Evolutionary conservation across 2,329 filamentous ascomycete species (phyloP).

Genomic region (Chaetomium globosum): DNA sequence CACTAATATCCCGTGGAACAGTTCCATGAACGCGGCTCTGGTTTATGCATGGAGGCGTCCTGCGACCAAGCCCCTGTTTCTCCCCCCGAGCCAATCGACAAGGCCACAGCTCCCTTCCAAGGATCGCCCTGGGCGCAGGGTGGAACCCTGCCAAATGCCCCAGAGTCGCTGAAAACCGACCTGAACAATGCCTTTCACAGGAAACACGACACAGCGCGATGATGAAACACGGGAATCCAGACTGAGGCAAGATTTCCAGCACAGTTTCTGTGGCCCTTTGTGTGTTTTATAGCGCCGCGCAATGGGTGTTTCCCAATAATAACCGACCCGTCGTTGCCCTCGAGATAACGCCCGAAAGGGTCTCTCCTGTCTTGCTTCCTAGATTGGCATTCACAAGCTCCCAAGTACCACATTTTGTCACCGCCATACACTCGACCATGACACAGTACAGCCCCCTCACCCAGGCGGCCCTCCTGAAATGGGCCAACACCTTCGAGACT

Average conservation of each 20-base stretch:
- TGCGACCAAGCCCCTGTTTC: constrained; percentile 18
- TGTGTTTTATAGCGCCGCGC: constrained; percentile 18
- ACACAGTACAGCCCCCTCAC: constrained; percentile 42
- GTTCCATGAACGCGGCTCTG: constrained; percentile 16
- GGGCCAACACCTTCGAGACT: constrained; percentile 54
- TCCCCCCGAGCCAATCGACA: constrained; percentile 28
- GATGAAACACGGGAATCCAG: constrained; percentile 34
- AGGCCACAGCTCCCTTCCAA: constrained; percentile 26
- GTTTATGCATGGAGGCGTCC: constrained; percentile 25
- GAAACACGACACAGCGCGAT: constrained; percentile 24
- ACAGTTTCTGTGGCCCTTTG: constrained; percentile 2
- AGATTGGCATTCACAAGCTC: neutral
- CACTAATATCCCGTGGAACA: neutral
- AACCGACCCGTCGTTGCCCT: constrained; percentile 1
- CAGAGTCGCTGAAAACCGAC: constrained; percentile 14
- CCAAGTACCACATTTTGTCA: constrained; percentile 1
- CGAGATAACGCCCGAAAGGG: constrained; percentile 5
- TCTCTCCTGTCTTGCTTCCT: neutral
- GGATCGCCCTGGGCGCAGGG: constrained; percentile 10
- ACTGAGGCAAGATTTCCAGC: constrained; percentile 23
- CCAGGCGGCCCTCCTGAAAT: constrained; percentile 60
- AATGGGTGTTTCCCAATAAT: constrained; percentile 8
- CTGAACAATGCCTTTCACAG: constrained; percentile 34
- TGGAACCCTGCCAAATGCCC: constrained; percentile 15
- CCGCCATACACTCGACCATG: constrained; percentile 38